Conservation (phyloP, 2,329 filamentous ascomycete genomes). For the Aspergillus novoparasiticus region DNA sequence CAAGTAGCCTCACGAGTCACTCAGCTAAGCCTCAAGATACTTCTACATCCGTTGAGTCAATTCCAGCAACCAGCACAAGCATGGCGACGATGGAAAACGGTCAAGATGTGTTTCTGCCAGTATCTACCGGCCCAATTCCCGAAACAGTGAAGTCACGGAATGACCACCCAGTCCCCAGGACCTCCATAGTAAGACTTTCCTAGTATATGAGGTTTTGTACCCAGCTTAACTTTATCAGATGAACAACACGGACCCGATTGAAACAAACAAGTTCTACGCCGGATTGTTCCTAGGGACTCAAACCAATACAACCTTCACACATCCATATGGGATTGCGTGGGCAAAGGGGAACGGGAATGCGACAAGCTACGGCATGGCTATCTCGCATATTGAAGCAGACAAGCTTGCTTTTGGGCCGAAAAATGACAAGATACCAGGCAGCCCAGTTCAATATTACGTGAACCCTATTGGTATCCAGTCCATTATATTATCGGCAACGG, state of each 20-base stretch:
- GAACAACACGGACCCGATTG: conserved; percentile 38
- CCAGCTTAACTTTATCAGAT: conserved; percentile 27
- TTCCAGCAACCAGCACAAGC: background rate
- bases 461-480: conserved; percentile 83
- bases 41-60: background rate
- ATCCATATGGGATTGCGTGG: conserved; percentile 74
- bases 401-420: conserved; percentile 68
- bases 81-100: conserved; percentile 29
- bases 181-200: conserved; percentile 39
- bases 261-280: conserved; percentile 66
- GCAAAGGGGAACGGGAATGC: conserved; percentile 63
- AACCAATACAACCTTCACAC: conserved; percentile 68
- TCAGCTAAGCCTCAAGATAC: background rate
- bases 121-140: conserved; percentile 42
- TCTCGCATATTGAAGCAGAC: conserved; percentile 71
- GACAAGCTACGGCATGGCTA: conserved; percentile 73
- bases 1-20: background rate
- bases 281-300: conserved; percentile 80
- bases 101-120: conserved; percentile 47
- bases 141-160: conserved; percentile 39
- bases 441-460: conserved; percentile 71
- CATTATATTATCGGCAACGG: conserved; percentile 74
- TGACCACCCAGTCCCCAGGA: conserved; percentile 47
- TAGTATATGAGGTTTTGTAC: background rate
- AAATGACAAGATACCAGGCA: conserved; percentile 53